phyloP scores from a whole-genome alignment of 2,329 filamentous ascomycete species.

The Diaporthe sp. region DNA sequence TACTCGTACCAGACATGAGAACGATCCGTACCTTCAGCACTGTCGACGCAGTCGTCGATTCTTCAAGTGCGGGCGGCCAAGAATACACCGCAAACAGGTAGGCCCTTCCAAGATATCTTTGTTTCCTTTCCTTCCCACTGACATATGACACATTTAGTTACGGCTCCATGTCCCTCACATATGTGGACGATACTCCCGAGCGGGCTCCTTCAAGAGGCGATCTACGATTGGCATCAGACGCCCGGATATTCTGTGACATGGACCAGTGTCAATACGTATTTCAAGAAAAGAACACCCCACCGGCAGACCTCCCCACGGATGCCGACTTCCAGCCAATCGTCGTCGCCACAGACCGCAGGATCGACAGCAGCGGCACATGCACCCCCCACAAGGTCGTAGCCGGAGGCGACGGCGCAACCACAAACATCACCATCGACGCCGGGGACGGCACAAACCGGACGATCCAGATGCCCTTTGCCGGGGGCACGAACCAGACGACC shows the following conservation, averaged over 20 bases:
- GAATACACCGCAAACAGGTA: constrained; percentile 28
- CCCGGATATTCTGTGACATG: neutral
- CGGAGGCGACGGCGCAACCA: neutral
- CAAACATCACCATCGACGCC: neutral
- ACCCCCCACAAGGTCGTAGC: neutral
- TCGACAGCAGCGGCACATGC: neutral
- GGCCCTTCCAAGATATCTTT: rapidly evolving
- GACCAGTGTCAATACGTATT: constrained; percentile 3
- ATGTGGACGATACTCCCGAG: neutral
- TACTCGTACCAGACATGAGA: constrained; percentile 5
- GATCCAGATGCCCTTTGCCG: constrained; percentile 42
- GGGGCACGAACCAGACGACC: constrained; percentile 52
- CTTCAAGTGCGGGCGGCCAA: constrained; percentile 1
- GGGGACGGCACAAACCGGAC: neutral
- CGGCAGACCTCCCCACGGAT: neutral
- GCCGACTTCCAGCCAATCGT: constrained; percentile 13
- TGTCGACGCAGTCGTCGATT: neutral
- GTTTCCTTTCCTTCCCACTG: neutral
- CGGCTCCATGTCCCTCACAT: constrained; percentile 8
- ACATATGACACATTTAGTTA: neutral
- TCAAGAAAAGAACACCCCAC: neutral
- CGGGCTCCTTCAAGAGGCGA: neutral
- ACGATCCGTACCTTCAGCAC: neutral
- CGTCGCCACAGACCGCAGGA: constrained; percentile 10
- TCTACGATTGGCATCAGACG: neutral